Percentiles rank a stretch among this genome's conserved stretches.
phyloP scores from a whole-genome alignment of 352 stramenopile species.

The Blastocystis sp. region DNA sequence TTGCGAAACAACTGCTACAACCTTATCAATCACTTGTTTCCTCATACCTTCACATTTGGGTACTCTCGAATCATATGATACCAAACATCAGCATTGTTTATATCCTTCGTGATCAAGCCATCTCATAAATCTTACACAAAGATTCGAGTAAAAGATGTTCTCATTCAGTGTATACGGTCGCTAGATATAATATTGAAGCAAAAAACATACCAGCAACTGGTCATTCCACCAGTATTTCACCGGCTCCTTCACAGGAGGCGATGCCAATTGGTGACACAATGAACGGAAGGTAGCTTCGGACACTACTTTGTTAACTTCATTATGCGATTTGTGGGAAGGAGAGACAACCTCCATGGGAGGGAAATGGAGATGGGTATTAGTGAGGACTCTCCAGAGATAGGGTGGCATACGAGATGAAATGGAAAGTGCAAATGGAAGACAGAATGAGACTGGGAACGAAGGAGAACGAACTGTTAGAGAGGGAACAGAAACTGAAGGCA shows the following conservation, averaged over 20 bases:
- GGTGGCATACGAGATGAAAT: neutral
- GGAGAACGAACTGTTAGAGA: neutral
- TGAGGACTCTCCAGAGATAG: conserved; percentile 5
- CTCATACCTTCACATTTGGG: neutral
- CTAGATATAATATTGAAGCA: neutral
- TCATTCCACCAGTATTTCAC: neutral
- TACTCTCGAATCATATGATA: conserved; percentile 3
- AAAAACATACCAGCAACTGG: neutral
- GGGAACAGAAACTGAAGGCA: neutral
- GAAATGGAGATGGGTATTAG: neutral
- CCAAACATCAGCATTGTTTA: conserved; percentile 15
- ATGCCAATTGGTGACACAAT: neutral
- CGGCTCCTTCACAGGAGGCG: neutral
- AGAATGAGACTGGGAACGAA: neutral
- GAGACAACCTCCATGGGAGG: neutral
- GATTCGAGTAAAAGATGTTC: conserved; percentile 10
- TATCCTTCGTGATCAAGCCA: neutral
- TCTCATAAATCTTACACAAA: neutral
- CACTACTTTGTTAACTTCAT: neutral
- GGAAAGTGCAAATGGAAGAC: neutral
- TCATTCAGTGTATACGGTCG: conserved; percentile 2
- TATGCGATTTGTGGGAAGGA: neutral
- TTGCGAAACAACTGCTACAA: neutral
- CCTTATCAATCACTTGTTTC: neutral
- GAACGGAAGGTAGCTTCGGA: neutral